These are phyloP conservation scores for Penicillium pulvis DNA, from an alignment of 495 filamentous ascomycete species.

Conservation along the genomic window DNA sequence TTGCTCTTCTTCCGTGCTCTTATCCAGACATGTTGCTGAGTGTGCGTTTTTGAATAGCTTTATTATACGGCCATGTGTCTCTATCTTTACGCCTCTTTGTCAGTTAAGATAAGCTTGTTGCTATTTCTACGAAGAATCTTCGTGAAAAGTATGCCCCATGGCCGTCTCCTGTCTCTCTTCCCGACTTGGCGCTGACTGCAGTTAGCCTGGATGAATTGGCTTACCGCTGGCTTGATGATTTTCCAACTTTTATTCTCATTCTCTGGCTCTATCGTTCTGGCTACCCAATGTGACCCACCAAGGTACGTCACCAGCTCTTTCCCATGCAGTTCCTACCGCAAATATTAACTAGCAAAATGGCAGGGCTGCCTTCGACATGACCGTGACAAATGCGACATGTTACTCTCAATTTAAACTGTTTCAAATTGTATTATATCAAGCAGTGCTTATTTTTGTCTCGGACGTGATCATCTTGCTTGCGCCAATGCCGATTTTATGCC, in stretches of 20 bases:
- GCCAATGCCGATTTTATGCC: slow-evolving; percentile 5
- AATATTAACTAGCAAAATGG: neutral
- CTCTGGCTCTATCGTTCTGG: slow-evolving; percentile 11
- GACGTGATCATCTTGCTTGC: slow-evolving; percentile 7
- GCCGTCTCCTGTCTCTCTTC: neutral
- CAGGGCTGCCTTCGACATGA: slow-evolving; percentile 1
- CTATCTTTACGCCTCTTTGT: slow-evolving; percentile 8
- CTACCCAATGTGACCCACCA: slow-evolving; percentile 10
- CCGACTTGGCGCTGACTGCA: neutral
- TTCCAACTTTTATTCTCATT: slow-evolving; percentile 8
- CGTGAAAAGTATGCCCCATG: slow-evolving; percentile 6
- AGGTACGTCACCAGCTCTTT: neutral
- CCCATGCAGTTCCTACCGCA: neutral
- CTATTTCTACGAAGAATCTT: slow-evolving; percentile 9
- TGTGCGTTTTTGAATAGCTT: neutral
- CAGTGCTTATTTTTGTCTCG: slow-evolving; percentile 7
- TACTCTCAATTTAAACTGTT: slow-evolving; percentile 9
- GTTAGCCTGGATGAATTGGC: slow-evolving; percentile 9
- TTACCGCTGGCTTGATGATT: slow-evolving; percentile 8
- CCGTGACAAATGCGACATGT: slow-evolving; percentile 1
- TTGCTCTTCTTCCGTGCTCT: neutral
- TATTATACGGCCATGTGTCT: slow-evolving; percentile 13
- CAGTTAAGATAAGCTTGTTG: slow-evolving; percentile 9
- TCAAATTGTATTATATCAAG: slow-evolving; percentile 9
- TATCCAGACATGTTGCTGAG: neutral